Conservation (phyloP, 2,329 filamentous ascomycete genomes). For the Beauveria varroae region DNA sequence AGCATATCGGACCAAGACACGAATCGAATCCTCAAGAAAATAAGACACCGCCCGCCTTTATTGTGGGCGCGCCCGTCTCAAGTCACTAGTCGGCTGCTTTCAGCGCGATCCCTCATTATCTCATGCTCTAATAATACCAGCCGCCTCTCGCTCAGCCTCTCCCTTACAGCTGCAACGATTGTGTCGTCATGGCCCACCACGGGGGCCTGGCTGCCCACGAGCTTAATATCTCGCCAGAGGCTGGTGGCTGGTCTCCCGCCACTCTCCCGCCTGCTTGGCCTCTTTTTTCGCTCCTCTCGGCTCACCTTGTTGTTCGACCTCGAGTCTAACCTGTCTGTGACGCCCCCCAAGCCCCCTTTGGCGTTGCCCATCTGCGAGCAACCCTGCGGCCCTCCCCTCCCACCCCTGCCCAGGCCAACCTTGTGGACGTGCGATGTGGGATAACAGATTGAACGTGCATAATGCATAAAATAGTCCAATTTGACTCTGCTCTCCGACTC, state of each 20-base stretch:
- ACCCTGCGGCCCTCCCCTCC: neutral
- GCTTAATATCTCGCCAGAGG: neutral
- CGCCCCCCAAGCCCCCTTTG: neutral
- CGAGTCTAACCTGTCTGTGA: neutral
- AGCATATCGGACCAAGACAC: conserved; percentile 8
- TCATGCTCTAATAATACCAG: neutral
- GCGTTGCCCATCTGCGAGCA: neutral
- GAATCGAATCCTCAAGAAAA: conserved; percentile 1
- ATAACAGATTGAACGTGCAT: conserved; percentile 8
- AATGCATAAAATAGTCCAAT: conserved; percentile 11
- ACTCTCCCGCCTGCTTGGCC: neutral
- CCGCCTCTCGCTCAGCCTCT: neutral
- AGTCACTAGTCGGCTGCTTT: neutral
- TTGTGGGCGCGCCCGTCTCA: conserved; percentile 4
- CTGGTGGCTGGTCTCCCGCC: no score
- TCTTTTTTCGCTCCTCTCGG: conserved; percentile 1
- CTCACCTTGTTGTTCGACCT: neutral
- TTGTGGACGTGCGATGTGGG: neutral
- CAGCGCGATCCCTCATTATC: neutral
- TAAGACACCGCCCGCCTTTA: neutral
- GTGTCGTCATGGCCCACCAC: conserved; percentile 9
- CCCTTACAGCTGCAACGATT: neutral
- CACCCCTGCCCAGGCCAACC: neutral
- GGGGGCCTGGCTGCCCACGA: neutral
- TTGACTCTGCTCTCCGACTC: neutral